Evolutionary conservation across 2,329 filamentous ascomycete genomes (phyloP), one percentile per base, ranked within the genome.

Genomic region (Neoarthrinium moseri): DNA sequence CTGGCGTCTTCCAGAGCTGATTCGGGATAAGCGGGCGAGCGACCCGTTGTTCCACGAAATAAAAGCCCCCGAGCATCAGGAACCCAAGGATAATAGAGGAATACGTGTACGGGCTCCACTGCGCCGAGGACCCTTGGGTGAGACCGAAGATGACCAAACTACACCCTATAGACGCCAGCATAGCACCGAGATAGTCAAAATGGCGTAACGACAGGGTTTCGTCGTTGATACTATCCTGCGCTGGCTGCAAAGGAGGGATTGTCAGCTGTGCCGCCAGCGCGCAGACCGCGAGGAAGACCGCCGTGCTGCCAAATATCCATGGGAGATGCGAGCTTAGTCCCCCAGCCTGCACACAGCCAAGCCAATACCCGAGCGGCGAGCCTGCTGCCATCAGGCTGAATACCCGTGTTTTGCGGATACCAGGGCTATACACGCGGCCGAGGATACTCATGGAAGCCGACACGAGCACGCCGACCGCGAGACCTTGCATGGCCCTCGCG

Each of bases 301-400:
- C 64, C 17, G 67, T 72, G 33, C 62, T 63, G n/a, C 68, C 70
- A 47, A 71, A 73, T 29, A 73, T 66, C 70, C 70, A 72, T 1
- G 57, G 53, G 3, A 72, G 62, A 42, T 66, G 62, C 1, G 55
- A 48, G 15, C 61, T 60, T 6, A 73, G 53, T 0, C 63, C 66
- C 17, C 70, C 70, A 4, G 67, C 70, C 47, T 73, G 67, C 4
- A 67, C 30, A n/a, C 59, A 62, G 15, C 64, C 64, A 20, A 66
- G 40, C 58, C 61, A 65, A 52, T 64, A 66, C 1, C 64, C 64
- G 32, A 65, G 55, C 3, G 64, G 64, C 3, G 63, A 56, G 34
- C 57, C 60, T 3, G 60, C 61, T 4, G 64, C 63, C 64, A 66
- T 66, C 7, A 61, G 48, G 32, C 53, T 57, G 48, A 67, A 66